A percentile compares a stretch with the other conserved stretches of the same genome.
Evolutionary conservation across 2,329 filamentous ascomycete species (phyloP).

Genomic region (Penicillium sumatraense): DNA sequence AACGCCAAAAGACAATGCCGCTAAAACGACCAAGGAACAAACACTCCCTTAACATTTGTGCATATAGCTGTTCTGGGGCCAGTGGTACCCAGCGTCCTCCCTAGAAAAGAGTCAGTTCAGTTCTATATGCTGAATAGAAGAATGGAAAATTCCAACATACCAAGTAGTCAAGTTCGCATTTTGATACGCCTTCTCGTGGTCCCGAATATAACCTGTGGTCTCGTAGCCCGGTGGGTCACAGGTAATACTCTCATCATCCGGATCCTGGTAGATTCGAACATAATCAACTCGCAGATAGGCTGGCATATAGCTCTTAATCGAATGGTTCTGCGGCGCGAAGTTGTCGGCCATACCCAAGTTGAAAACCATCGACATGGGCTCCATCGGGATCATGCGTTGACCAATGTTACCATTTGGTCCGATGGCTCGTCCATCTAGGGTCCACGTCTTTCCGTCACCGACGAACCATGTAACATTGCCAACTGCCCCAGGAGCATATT

Average conservation of each 20-base stretch:
- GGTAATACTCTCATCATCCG: conserved; percentile 61
- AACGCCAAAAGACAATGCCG: conserved; percentile 36
- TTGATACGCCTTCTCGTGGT: conserved; percentile 64
- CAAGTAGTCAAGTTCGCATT: conserved; percentile 69
- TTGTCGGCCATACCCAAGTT: conserved; percentile 73
- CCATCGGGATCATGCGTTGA: conserved; percentile 66
- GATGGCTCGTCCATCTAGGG: conserved; percentile 62
- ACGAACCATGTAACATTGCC: conserved; percentile 73
- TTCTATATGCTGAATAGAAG: neutral
- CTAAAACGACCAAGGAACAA: conserved; percentile 27
- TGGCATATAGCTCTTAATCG: conserved; percentile 61
- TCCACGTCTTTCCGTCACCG: conserved; percentile 68
- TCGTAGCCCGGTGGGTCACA: conserved; percentile 71
- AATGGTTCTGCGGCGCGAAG: conserved; percentile 66
- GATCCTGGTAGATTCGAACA: conserved; percentile 71
- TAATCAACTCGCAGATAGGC: conserved; percentile 72
- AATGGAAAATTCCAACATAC: conserved; percentile 47
- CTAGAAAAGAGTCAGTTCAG: conserved; percentile 27
- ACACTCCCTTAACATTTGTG: conserved; percentile 54
- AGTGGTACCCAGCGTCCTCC: conserved; percentile 57
- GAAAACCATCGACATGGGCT: conserved; percentile 69
- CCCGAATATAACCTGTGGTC: conserved; percentile 69
- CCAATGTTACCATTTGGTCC: conserved; percentile 73
- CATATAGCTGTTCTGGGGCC: conserved; percentile 67
- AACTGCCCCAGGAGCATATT: conserved; percentile 63